phyloP scores from a whole-genome alignment of 202 grass and related monocot species.

The Setaria viridis region DNA sequence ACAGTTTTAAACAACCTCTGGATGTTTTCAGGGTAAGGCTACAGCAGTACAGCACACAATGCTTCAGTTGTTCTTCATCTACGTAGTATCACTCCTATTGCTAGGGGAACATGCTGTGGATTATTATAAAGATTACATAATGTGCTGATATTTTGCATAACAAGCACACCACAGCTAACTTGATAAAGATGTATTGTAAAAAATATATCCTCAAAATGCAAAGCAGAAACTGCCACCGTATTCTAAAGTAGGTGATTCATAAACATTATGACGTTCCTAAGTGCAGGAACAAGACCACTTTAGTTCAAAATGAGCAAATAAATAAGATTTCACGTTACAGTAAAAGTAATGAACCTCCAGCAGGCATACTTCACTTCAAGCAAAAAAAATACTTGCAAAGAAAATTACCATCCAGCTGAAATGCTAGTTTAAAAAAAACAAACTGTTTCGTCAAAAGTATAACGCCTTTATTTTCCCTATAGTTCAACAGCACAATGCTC shows the following conservation, averaged over 20 bases:
- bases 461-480: constrained; percentile 12
- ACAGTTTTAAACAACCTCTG: neutral
- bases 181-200: constrained; percentile 4
- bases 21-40: neutral
- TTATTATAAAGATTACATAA: neutral
- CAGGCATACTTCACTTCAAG: constrained; percentile 18
- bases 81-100: neutral
- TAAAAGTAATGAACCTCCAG: constrained; percentile 1
- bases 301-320: neutral
- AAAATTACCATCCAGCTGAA: constrained; percentile 18
- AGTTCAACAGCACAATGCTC: constrained; percentile 30
- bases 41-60: neutral
- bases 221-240: neutral
- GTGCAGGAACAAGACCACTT: neutral
- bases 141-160: neutral
- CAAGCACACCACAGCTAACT: neutral
- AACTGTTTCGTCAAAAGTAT: neutral
- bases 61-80: neutral
- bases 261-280: neutral
- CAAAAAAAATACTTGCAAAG: neutral
- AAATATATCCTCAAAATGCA: neutral
- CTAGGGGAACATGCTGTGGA: neutral
- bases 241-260: neutral
- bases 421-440: neutral
- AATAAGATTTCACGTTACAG: neutral